phyloP scores from a whole-genome alignment of 176 grass and related monocot species.

The Melocanna baccifera region DNA sequence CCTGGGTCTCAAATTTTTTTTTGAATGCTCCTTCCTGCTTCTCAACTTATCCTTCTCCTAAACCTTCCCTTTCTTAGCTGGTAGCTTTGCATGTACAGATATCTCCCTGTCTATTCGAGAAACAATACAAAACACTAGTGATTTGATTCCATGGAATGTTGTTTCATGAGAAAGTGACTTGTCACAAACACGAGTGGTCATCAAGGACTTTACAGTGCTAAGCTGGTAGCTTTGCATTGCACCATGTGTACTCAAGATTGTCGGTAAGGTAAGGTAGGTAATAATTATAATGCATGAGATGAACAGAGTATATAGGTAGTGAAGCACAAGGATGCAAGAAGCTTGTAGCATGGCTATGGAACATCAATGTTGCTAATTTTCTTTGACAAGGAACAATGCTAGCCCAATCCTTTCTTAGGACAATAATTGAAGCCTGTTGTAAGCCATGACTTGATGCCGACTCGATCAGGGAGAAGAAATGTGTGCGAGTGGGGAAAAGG shows the following conservation, averaged over 20 bases:
- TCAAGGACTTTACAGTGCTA: neutral
- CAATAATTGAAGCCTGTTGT: constrained; percentile 46
- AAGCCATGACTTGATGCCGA: constrained; percentile 26
- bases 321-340: neutral
- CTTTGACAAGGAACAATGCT: constrained; percentile 17
- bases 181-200: neutral
- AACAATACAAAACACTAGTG: neutral
- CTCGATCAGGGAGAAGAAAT: neutral
- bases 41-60: neutral
- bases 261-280: neutral
- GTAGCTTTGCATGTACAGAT: too few species aligned
- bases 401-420: constrained; percentile 12
- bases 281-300: neutral
- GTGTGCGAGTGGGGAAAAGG: neutral
- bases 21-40: neutral
- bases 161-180: constrained; percentile 16
- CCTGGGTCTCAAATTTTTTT: too few species aligned
- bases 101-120: too few species aligned
- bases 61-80: neutral
- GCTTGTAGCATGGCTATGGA: neutral
- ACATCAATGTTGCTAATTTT: neutral
- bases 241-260: neutral
- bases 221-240: neutral
- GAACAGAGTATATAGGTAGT: neutral
- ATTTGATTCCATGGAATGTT: neutral